Evolutionary conservation across 192 early-diverging fungal species (phyloP).

Genomic region (Coemansia sp.): DNA sequence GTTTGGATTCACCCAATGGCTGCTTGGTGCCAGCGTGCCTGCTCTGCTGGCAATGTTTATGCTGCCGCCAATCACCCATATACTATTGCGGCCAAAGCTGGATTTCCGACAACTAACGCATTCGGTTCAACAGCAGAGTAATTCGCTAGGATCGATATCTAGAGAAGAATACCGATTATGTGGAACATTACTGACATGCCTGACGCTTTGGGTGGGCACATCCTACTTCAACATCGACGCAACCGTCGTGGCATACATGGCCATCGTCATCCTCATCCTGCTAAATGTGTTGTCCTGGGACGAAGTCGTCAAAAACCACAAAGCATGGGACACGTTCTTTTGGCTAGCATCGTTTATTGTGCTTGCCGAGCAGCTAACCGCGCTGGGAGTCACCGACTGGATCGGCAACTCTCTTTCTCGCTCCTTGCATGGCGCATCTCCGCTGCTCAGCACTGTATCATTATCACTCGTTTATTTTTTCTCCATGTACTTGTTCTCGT

Average conservation of each 20-base stretch:
- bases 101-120: conserved; percentile 19
- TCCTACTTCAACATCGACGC: conserved; percentile 62
- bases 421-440: conserved; percentile 42
- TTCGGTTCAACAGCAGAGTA: conserved; percentile 25
- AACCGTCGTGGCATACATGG: conserved; percentile 66
- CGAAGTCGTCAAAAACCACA: conserved; percentile 62
- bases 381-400: conserved; percentile 65
- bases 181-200: conserved; percentile 53
- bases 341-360: conserved; percentile 79
- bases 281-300: conserved; percentile 63
- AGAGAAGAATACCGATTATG: conserved; percentile 50
- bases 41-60: conserved; percentile 34
- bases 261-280: conserved; percentile 57
- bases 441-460: conserved; percentile 37
- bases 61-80: conserved; percentile 33
- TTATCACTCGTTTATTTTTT: conserved; percentile 63
- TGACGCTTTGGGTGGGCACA: conserved; percentile 63
- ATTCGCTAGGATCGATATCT: conserved; percentile 25
- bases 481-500: conserved; percentile 74
- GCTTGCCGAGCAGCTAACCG: conserved; percentile 68
- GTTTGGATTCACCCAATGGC: conserved; percentile 67
- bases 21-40: conserved; percentile 57
- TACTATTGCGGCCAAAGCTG: conserved; percentile 32
- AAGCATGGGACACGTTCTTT: conserved; percentile 80
- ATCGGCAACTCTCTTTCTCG: conserved; percentile 60